Percentiles rank a stretch among this genome's conserved stretches.
These are phyloP conservation scores for Vararia minispora DNA, from an alignment of 768 basidiomycete genomes.

Conservation along the genomic window DNA sequence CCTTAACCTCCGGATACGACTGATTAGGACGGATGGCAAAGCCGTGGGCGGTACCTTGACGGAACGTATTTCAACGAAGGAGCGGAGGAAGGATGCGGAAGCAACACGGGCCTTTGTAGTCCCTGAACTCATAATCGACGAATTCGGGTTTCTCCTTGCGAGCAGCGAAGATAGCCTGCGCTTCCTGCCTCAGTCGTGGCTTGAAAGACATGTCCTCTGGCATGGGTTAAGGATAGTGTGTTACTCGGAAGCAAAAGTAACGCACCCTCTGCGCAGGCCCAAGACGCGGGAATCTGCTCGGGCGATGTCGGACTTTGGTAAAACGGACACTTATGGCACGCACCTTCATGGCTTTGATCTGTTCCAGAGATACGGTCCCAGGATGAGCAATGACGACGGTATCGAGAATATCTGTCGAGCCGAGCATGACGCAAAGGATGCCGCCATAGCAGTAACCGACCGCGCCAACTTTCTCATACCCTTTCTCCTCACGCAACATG, in stretches of 20 bases:
- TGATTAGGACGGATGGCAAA: conserved; percentile 39
- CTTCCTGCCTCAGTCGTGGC: conserved; percentile 16
- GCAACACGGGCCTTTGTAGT: conserved; percentile 26
- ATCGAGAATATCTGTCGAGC: conserved; percentile 22
- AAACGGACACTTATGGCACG: neutral
- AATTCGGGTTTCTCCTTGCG: conserved; percentile 19
- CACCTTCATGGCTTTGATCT: conserved; percentile 27
- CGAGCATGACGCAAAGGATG: conserved; percentile 19
- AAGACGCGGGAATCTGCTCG: conserved; percentile 14
- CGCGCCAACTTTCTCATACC: conserved; percentile 29
- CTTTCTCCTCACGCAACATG: conserved; percentile 25
- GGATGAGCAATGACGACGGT: conserved; percentile 33
- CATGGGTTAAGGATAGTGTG: neutral
- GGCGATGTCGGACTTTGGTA: conserved; percentile 14
- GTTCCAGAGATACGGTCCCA: conserved; percentile 18
- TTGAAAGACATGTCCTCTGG: conserved; percentile 26
- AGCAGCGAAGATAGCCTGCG: conserved; percentile 21
- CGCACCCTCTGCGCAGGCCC: conserved; percentile 29
- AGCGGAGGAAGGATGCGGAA: neutral
- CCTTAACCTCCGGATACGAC: conserved; percentile 28
- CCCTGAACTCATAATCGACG: conserved; percentile 25
- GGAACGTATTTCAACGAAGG: conserved; percentile 4
- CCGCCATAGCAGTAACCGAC: conserved; percentile 35
- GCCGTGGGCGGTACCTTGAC: conserved; percentile 34
- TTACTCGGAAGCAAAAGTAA: neutral